phyloP scores from a whole-genome alignment of 2,329 filamentous ascomycete genomes.

The Trichoderma semiorbis region DNA sequence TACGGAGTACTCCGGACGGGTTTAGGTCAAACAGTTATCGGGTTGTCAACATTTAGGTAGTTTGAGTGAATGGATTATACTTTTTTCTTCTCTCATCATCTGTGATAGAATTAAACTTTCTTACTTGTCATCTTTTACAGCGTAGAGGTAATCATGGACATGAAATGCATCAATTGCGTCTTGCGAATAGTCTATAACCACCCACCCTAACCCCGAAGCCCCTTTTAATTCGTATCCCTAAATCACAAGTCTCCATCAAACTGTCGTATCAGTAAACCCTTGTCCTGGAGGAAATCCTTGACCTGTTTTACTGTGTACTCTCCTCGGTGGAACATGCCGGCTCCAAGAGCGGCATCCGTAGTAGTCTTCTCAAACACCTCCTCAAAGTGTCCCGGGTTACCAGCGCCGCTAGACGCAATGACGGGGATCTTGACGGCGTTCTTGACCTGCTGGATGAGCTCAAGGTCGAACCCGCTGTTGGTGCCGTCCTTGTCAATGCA shows the following conservation, averaged over 20 bases:
- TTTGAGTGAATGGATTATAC: background rate
- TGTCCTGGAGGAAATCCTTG: slow-evolving; percentile 72
- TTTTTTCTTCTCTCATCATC: background rate
- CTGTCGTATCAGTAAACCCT: slow-evolving; percentile 73
- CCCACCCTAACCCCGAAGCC: background rate
- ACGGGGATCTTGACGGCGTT: slow-evolving; percentile 84
- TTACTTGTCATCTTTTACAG: background rate
- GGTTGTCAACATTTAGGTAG: background rate
- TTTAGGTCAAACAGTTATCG: background rate
- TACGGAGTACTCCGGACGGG: slow-evolving; percentile 7
- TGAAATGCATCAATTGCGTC: background rate
- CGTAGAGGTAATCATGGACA: background rate
- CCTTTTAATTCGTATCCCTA: background rate
- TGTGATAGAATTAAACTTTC: background rate
- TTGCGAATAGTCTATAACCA: slow-evolving; percentile 1
- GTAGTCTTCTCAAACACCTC: slow-evolving; percentile 84
- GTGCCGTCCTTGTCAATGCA: slow-evolving; percentile 97
- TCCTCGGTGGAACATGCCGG: slow-evolving; percentile 94
- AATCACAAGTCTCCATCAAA: slow-evolving; percentile 59
- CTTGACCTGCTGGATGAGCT: slow-evolving; percentile 88
- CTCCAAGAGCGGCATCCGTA: slow-evolving; percentile 89
- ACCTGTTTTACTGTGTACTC: slow-evolving; percentile 95
- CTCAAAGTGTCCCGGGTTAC: slow-evolving; percentile 80
- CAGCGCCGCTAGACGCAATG: slow-evolving; percentile 90
- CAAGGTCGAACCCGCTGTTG: slow-evolving; percentile 90